Evolutionary conservation across 2,329 filamentous ascomycete species (phyloP).

Genomic region (Cercospora janseana): DNA sequence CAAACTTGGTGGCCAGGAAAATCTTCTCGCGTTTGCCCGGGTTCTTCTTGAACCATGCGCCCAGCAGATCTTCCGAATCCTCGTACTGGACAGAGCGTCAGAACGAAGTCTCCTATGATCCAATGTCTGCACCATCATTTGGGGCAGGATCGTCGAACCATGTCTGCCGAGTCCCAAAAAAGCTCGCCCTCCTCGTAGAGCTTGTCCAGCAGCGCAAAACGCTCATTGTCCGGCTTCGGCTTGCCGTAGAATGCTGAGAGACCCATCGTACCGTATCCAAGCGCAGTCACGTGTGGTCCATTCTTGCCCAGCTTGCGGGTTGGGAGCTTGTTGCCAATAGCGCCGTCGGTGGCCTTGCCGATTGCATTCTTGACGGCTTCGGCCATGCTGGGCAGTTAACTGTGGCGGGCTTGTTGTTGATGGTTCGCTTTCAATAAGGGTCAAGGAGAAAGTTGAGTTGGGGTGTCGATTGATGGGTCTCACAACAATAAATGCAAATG

Average conservation of each 20-base stretch:
- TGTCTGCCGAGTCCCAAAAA: constrained; percentile 51
- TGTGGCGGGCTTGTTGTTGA: no score
- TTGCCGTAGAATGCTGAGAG: constrained; percentile 48
- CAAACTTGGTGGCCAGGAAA: constrained; percentile 57
- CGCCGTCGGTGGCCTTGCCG: constrained; percentile 27
- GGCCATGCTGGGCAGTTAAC: constrained; percentile 14
- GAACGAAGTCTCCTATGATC: no score
- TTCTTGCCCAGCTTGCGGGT: constrained; percentile 52
- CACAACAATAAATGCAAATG: no score
- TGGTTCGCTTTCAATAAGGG: no score
- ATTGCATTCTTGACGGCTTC: constrained; percentile 25
- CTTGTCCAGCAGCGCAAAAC: constrained; percentile 53
- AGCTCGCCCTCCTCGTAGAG: constrained; percentile 52
- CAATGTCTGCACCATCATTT: no score
- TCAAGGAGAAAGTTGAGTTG: no score
- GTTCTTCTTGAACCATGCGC: constrained; percentile 43
- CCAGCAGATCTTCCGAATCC: constrained; percentile 36
- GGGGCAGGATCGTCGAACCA: no score
- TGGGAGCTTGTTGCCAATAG: constrained; percentile 37
- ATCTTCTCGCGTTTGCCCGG: constrained; percentile 50
- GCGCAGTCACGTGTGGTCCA: constrained; percentile 51
- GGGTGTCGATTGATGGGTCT: no score
- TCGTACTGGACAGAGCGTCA: no score
- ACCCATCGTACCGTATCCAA: constrained; percentile 58
- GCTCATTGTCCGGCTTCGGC: constrained; percentile 51